Evolutionary conservation across 2,329 filamentous ascomycete genomes (phyloP).

Genomic region (Botrytis elliptica): DNA sequence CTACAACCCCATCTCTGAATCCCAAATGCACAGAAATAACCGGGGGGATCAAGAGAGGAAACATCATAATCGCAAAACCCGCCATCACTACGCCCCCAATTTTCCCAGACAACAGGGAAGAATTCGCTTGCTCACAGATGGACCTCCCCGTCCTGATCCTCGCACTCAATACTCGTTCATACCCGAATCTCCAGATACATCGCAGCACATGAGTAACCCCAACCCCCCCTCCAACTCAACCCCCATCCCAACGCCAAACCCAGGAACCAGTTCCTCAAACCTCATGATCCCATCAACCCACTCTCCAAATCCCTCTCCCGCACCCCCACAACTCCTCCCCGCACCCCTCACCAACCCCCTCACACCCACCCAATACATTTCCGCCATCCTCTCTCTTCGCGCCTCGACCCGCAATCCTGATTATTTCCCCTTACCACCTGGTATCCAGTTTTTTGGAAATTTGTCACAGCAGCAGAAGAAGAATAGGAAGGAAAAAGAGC

Average conservation of each 20-base stretch:
- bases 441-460: neutral
- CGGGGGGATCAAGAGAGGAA: neutral
- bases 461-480: too few species aligned
- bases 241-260: neutral
- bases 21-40: neutral
- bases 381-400: neutral
- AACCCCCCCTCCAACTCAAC: neutral
- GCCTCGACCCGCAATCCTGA: neutral
- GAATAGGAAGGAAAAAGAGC: too few species aligned
- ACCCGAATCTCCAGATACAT: neutral
- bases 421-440: neutral
- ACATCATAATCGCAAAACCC: neutral
- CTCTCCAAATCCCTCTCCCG: neutral
- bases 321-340: neutral
- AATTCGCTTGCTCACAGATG: neutral
- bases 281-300: neutral
- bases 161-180: neutral
- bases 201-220: neutral
- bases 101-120: neutral
- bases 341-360: neutral
- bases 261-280: neutral
- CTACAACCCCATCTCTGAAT: neutral
- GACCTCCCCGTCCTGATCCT: neutral
- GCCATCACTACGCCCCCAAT: neutral
- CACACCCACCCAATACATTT: neutral